Evolutionary conservation across 805 yeast species (phyloP), one percentile per base, ranked within the genome.

Genomic region (Starmerella floris): DNA sequence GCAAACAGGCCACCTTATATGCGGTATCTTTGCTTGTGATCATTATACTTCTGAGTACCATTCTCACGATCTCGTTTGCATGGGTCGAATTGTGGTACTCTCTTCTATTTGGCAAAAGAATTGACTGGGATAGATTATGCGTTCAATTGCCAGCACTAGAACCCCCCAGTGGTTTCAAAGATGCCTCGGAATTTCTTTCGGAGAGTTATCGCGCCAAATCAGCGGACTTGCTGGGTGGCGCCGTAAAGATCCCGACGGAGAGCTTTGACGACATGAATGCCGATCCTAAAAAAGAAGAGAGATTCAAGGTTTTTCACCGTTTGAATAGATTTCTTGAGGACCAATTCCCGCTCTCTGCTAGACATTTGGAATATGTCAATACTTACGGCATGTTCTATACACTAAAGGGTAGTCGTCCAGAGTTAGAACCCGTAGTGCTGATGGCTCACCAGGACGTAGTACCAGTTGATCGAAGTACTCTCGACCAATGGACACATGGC

Each of bases 361-460:
- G 62, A 23, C 55, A 64, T n/a, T 61, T 77, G 43, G 63, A 70
- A 35, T 66, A 61, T 17, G 72, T 79, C 41, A 80, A 80, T 57
- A 66, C 73, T 5, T 72, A 73, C 49, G 83, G 82, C 2, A 62
- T 83, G 41, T 65, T 83, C 2, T 69, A 65, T 56, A 76, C 81
- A 16, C 73, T 82, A 72, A 55, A 67, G 45, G 91, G 93, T 4
- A 57, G 71, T 4, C 54, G 70, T 37, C 30, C 52, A 10, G 39
- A 36, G 4, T n/a, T 36, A n/a, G 44, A 57, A 3, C 93, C 94
- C 13, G 51, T 77, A 23, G 55, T 83, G 60, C 63, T 81, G 39
- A 73, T 79, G 54, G 87, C 88, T 1, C 94, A 83, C 57, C 79
- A 74, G 58, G 93, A 82, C 54, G 83, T 78, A 4, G 94, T 83